These are phyloP conservation scores for Botrytis deweyae DNA, from an alignment of 2,329 filamentous ascomycete genomes.

Conservation along the genomic window DNA sequence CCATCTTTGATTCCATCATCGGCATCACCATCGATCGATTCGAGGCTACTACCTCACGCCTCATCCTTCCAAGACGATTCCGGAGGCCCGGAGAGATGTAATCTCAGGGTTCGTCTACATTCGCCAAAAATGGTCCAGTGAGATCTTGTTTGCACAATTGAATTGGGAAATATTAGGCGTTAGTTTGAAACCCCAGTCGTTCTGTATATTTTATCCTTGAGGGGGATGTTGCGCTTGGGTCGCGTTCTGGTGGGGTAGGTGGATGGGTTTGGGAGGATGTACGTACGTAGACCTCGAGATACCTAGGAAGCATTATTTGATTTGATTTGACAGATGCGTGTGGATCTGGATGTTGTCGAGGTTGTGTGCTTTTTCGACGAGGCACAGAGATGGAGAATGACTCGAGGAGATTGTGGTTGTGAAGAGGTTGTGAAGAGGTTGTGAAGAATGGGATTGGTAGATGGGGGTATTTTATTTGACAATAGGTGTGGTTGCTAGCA, in stretches of 20 bases:
- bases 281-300: not conserved
- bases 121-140: not conserved
- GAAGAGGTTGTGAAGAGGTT: not conserved
- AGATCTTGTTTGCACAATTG: not conserved
- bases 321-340: not conserved
- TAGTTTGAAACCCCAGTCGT: not conserved
- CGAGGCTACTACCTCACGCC: not conserved
- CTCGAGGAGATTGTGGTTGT: not conserved
- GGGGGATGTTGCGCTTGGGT: not conserved
- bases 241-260: conserved; percentile 4
- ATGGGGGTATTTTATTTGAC: not conserved
- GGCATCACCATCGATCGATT: not conserved
- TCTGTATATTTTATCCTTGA: not conserved
- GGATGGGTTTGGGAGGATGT: not conserved
- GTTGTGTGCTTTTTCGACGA: not conserved
- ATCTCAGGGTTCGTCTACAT: not conserved
- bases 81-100: not conserved
- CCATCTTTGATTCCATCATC: not conserved
- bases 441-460: not conserved
- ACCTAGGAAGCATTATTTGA: not conserved
- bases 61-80: not conserved
- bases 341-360: not conserved
- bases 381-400: not conserved
- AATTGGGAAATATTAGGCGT: not conserved
- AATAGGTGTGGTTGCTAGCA: too few relatives aligned